A percentile compares a stretch with the other conserved stretches of the same genome.
Evolutionary conservation across 2,329 filamentous ascomycete genomes (phyloP).

Genomic region (Fusarium dimerum): DNA sequence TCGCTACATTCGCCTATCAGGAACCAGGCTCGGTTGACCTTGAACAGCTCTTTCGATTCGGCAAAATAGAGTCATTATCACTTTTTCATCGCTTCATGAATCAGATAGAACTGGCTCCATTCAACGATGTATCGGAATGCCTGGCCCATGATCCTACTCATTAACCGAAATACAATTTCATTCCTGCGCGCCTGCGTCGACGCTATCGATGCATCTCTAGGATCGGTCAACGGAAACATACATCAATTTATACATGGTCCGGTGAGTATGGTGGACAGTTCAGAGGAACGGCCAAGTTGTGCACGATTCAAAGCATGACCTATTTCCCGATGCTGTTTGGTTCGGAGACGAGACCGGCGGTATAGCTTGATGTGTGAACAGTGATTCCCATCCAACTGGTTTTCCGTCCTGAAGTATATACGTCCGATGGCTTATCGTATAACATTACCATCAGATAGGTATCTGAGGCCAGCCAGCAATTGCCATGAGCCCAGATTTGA

Average conservation of each 20-base stretch:
- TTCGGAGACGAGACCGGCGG: constrained; percentile 6
- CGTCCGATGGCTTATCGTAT: too few species aligned
- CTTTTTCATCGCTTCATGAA: background rate
- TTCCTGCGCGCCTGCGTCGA: background rate
- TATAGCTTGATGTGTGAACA: background rate
- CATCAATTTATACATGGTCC: background rate
- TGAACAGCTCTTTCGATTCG: too few species aligned
- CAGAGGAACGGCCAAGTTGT: background rate
- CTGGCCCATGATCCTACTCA: background rate
- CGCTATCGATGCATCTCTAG: background rate
- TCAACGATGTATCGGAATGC: background rate
- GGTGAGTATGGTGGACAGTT: background rate
- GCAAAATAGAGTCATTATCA: background rate
- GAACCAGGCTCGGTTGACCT: background rate
- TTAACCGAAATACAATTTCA: background rate
- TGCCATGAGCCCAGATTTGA: background rate
- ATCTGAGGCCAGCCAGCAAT: background rate
- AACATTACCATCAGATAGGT: background rate
- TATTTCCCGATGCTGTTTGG: background rate
- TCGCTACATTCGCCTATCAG: background rate
- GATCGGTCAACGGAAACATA: background rate
- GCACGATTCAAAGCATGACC: background rate
- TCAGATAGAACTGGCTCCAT: background rate
- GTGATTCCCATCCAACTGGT: background rate
- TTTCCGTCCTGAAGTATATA: too few species aligned